Conservation (phyloP, 2,329 filamentous ascomycete species). For the Aspergillus sergii region DNA sequence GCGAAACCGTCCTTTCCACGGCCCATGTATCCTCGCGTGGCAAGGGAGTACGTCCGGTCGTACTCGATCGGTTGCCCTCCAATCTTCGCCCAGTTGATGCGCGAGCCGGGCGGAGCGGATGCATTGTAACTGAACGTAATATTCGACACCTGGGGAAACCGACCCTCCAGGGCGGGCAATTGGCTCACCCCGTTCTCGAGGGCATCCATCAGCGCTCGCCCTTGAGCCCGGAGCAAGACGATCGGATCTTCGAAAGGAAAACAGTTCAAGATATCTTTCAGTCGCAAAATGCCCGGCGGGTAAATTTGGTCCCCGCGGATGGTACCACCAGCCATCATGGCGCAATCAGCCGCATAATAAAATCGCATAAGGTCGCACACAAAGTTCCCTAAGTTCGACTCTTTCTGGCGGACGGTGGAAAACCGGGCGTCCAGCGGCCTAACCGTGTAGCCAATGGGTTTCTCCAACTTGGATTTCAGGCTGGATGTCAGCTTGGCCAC, state of each 20-base stretch:
- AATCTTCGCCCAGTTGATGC: slow-evolving; percentile 66
- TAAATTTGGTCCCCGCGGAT: slow-evolving; percentile 89
- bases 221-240: slow-evolving; percentile 72
- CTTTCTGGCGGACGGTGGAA: slow-evolving; percentile 72
- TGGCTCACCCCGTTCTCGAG: slow-evolving; percentile 80
- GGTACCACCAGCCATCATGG: slow-evolving; percentile 81
- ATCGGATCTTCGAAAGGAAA: slow-evolving; percentile 93
- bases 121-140: slow-evolving; percentile 76
- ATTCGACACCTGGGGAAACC: slow-evolving; percentile 85
- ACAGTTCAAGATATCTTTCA: slow-evolving; percentile 84
- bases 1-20: slow-evolving; percentile 84
- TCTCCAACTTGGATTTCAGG: slow-evolving; percentile 75
- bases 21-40: slow-evolving; percentile 86
- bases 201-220: slow-evolving; percentile 74
- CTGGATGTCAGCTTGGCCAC: slow-evolving; percentile 71
- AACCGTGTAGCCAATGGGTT: slow-evolving; percentile 80
- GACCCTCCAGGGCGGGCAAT: slow-evolving; percentile 80
- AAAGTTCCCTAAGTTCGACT: slow-evolving; percentile 88
- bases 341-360: slow-evolving; percentile 79
- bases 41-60: slow-evolving; percentile 68
- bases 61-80: slow-evolving; percentile 63
- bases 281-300: slow-evolving; percentile 72
- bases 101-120: slow-evolving; percentile 58
- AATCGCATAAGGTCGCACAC: slow-evolving; percentile 88
- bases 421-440: slow-evolving; percentile 84